Base-by-base conservation (phyloP, 2,329 filamentous ascomycete genomes). In the Xylaria digitata region DNA sequence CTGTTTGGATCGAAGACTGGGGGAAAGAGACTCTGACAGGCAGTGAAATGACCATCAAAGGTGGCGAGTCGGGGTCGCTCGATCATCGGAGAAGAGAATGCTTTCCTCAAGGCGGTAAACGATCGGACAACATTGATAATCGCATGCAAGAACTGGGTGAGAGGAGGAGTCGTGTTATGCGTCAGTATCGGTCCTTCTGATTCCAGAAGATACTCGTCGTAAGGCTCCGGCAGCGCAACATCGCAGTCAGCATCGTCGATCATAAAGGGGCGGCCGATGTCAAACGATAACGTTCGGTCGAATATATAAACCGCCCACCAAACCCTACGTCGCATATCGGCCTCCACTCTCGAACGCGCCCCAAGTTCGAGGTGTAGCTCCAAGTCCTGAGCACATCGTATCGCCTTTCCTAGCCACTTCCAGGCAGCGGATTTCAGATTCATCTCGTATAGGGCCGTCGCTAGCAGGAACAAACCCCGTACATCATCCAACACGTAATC, bases 291-390 rank as follows among this genome's bases (percentile, higher is more conserved):
- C 30, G 92, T 86, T 69, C 94, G 89, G 80, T 99, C 96, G 81
- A 94, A 89, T 50, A 93, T 88, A 79, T 98, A 98, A 63, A 97
- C 88, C 15, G 92, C 89, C 94, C 96, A 99, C 95, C 95, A 99
- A 2, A 96, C 88, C 62, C 94, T 86, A 67, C 92, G 89, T 61
- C 94, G 89, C 88, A 95, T 94, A 79, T 98, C 95, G 11, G 87
- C 87, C 74, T 97, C 94, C 15, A 97, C 83, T 0, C 89, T 84
- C 1, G 91, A 86, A 85, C 90, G 93, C 0, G 89, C 85, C 0
- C 90, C 90, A 1, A 88, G 87, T 73, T 97, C 92, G 6, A 87
- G 82, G 74, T 97, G 90, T 9, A 98, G 83, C 0, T 92, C 92
- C 52, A 97, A 84, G 71, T 96, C 92, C 76, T 98, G 95, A 0